Evolutionary conservation across 179 eudicot species (phyloP).

Genomic region (Beta corolliflora): DNA sequence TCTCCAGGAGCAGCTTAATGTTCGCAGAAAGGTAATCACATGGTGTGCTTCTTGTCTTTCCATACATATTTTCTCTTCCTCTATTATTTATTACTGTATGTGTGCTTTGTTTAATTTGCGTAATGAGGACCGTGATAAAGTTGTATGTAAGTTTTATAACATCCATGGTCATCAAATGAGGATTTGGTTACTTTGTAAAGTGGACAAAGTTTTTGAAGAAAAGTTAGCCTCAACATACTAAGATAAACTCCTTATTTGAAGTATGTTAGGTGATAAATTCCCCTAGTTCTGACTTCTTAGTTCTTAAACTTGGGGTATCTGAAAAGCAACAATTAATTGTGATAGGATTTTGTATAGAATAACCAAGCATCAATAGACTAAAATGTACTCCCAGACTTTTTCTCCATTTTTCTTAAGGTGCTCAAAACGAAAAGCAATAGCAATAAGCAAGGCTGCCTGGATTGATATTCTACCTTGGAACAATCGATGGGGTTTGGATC

Average conservation of each 20-base stretch:
- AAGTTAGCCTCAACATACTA: not conserved
- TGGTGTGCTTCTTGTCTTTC: constrained; percentile 11
- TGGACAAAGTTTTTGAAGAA: not conserved
- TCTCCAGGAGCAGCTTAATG: constrained; percentile 83
- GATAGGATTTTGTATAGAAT: not conserved
- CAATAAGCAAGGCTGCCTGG: not conserved
- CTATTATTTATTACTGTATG: not conserved
- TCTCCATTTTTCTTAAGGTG: not conserved
- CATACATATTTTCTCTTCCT: not conserved
- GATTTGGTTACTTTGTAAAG: not conserved
- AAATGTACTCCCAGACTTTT: not conserved
- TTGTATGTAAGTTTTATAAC: not conserved
- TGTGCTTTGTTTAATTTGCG: not conserved
- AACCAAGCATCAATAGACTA: not conserved
- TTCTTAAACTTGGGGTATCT: not conserved
- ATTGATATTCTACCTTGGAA: too few relatives aligned
- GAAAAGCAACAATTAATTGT: not conserved
- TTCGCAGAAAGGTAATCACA: constrained; percentile 74
- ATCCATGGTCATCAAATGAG: not conserved
- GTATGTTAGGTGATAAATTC: too few relatives aligned
- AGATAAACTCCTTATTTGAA: not conserved
- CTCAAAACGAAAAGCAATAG: not conserved
- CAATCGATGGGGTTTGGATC: too few relatives aligned
- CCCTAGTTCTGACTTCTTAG: too few relatives aligned
- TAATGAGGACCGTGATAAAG: not conserved